These are phyloP conservation scores for Asterionellopsis glacialis DNA, from an alignment of 108 stramenopile genomes.

Conservation along the genomic window DNA sequence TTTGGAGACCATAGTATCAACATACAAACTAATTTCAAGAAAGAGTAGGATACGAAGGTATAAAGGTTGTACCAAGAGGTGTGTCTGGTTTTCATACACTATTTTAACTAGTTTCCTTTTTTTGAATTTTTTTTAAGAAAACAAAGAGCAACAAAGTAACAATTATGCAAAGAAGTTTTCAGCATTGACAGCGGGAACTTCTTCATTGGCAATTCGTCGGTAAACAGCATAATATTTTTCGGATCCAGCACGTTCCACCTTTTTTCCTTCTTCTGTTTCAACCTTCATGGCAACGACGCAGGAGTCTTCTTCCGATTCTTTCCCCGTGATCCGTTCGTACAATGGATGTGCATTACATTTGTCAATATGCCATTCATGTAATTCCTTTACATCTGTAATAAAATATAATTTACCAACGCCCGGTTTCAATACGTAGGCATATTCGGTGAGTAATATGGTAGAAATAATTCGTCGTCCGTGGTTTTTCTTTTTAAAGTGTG, in stretches of 20 bases:
- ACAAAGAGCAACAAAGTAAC: no score
- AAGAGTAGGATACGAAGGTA: no score
- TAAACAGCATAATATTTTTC: slow-evolving; percentile 81
- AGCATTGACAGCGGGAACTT: neutral
- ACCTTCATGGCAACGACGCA: slow-evolving; percentile 84
- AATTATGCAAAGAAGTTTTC: neutral
- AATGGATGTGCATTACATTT: slow-evolving; percentile 82
- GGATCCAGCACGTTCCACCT: slow-evolving; percentile 76
- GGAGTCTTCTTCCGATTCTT: slow-evolving; percentile 72
- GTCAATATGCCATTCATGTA: slow-evolving; percentile 94
- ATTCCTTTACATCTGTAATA: slow-evolving; percentile 95
- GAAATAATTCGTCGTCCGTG: slow-evolving; percentile 89
- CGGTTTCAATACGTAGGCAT: slow-evolving; percentile 83
- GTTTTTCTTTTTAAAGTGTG: slow-evolving; percentile 98
- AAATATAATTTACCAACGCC: slow-evolving; percentile 75
- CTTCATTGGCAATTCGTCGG: slow-evolving; percentile 30
- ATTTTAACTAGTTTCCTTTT: no score
- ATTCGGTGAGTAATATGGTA: slow-evolving; percentile 82
- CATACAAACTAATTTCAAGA: no score
- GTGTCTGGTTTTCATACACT: no score
- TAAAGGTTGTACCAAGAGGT: no score
- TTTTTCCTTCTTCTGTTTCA: slow-evolving; percentile 97
- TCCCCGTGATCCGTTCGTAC: slow-evolving; percentile 56
- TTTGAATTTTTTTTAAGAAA: no score
- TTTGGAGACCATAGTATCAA: no score